phyloP scores from a whole-genome alignment of 139 green algal species.

The Desmodesmus armatus region DNA sequence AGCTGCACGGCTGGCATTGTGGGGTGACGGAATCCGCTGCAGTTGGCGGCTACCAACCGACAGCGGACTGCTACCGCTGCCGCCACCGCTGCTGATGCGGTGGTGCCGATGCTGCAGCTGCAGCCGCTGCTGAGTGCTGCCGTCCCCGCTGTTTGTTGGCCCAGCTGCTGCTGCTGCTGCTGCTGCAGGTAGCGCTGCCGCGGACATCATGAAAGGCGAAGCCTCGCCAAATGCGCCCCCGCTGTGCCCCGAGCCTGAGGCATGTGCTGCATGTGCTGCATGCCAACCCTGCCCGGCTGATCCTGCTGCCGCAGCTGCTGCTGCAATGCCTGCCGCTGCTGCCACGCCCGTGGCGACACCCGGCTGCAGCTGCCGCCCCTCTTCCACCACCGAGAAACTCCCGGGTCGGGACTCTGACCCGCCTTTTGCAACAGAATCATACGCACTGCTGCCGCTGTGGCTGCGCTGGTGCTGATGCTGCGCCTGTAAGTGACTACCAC shows the following conservation, averaged over 20 bases:
- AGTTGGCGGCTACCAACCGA: too few relatives aligned
- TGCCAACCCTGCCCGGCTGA: not conserved
- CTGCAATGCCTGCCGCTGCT: not conserved
- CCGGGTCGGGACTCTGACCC: not conserved
- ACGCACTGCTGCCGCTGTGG: conserved; percentile 1
- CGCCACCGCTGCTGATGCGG: not conserved
- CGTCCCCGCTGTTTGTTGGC: not conserved
- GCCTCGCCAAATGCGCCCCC: too few relatives aligned
- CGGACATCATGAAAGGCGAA: too few relatives aligned
- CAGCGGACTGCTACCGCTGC: not conserved
- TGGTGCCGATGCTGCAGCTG: not conserved
- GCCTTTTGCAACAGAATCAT: not conserved
- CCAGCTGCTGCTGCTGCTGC: not conserved
- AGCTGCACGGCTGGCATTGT: not conserved
- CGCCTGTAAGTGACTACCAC: not conserved
- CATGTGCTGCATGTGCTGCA: not conserved
- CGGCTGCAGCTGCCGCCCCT: not conserved
- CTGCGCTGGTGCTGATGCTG: too few relatives aligned
- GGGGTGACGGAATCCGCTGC: too few relatives aligned
- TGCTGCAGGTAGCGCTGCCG: too few relatives aligned
- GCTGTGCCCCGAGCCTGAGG: not conserved
- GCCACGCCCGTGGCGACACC: not conserved
- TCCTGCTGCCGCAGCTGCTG: not conserved
- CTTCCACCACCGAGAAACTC: not conserved
- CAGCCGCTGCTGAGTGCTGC: conserved; percentile 5